Percentiles rank a stretch among this genome's conserved stretches.
These are phyloP conservation scores for Teunomyces gatunensis DNA, from an alignment of 805 yeast species.

Conservation along the genomic window DNA sequence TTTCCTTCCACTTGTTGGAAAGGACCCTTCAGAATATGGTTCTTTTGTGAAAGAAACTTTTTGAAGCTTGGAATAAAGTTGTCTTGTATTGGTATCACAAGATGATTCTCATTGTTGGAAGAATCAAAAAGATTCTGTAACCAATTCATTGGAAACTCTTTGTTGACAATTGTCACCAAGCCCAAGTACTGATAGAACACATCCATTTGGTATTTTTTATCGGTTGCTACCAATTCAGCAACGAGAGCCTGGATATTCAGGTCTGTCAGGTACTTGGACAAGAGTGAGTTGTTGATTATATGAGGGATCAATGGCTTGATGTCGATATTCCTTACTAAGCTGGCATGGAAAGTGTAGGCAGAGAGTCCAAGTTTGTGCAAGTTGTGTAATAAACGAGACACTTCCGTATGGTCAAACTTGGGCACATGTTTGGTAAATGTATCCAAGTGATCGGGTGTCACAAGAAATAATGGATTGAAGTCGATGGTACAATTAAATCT, in stretches of 20 bases:
- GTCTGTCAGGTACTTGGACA: background rate
- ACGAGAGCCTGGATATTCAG: background rate
- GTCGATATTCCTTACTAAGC: background rate
- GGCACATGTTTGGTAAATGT: background rate
- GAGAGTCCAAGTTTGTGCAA: conserved; percentile 1
- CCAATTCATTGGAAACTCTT: conserved; percentile 7
- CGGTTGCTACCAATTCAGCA: background rate
- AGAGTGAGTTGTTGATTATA: background rate
- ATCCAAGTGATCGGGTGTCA: background rate
- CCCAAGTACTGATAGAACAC: conserved; percentile 9
- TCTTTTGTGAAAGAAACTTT: conserved; percentile 1
- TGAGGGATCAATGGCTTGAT: background rate
- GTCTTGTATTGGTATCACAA: background rate
- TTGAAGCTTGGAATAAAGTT: background rate
- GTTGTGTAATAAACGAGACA: background rate
- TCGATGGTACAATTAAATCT: background rate
- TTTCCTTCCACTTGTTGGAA: background rate
- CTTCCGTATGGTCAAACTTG: background rate
- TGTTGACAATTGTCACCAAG: background rate
- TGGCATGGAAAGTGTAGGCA: background rate
- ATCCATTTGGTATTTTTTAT: background rate
- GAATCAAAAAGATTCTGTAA: background rate
- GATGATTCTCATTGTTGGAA: background rate
- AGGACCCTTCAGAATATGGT: background rate
- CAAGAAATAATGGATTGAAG: conserved; percentile 8